These are phyloP conservation scores for Xylariomycetidae sp. DNA, from an alignment of 2,329 filamentous ascomycete genomes.

Conservation along the genomic window DNA sequence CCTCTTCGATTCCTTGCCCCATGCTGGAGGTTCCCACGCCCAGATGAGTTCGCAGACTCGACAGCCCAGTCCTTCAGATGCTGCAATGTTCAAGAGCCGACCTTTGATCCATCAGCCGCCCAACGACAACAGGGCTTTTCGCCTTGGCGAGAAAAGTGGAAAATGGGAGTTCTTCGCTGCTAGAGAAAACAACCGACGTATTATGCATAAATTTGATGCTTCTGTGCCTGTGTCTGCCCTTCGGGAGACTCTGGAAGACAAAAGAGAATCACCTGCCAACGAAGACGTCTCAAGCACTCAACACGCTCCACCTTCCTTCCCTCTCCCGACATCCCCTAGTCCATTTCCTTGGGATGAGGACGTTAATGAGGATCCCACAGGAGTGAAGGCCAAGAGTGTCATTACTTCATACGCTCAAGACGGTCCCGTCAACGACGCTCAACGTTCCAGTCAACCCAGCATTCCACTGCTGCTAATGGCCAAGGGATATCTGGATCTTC, in stretches of 20 bases:
- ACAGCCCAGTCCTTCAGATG: slow-evolving; percentile 26
- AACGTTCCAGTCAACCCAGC: too few species aligned
- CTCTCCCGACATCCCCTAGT: too few species aligned
- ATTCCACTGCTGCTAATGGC: too few species aligned
- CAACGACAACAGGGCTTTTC: slow-evolving; percentile 21
- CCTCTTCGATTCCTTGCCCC: slow-evolving; percentile 5
- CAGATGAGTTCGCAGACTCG: slow-evolving; percentile 5
- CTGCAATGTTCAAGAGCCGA: slow-evolving; percentile 25
- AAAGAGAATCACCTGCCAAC: background rate
- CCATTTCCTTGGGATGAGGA: too few species aligned
- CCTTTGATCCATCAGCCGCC: slow-evolving; percentile 23
- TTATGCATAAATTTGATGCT: slow-evolving; percentile 6
- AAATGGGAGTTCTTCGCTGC: slow-evolving; percentile 37
- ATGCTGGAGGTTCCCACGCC: background rate
- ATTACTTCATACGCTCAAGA: too few species aligned
- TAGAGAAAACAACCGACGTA: slow-evolving; percentile 31
- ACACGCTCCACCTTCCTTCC: too few species aligned
- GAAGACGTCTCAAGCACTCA: too few species aligned
- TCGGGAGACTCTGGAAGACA: slow-evolving; percentile 12
- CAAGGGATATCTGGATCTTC: slow-evolving; percentile 10
- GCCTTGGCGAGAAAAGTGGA: slow-evolving; percentile 31
- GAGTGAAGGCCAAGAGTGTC: background rate
- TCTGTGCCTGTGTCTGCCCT: slow-evolving; percentile 10
- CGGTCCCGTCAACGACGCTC: too few species aligned
- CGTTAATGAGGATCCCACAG: background rate